Base-by-base conservation (phyloP, 352 stramenopile genomes). In the Peronosclerospora sorghi region DNA sequence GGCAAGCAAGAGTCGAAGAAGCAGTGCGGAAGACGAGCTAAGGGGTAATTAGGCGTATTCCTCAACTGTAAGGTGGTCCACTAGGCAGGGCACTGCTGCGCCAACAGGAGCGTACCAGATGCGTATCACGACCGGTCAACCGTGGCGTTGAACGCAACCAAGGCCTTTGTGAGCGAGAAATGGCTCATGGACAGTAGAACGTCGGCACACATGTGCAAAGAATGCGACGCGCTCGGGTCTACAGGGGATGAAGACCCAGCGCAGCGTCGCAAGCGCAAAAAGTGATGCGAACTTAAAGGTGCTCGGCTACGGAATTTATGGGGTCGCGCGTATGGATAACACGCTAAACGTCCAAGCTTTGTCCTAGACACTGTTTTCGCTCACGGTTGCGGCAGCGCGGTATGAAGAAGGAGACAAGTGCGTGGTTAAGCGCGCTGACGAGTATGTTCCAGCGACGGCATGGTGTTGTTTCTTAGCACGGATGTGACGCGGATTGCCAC, bases 301-400 rank as follows among this genome's bases (percentile, higher is more conserved):
- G 4, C n/a, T 26, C 6, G 21, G 21, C 6, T 26, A 26, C 6
- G 6, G 32, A 23, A 37, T 15, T 5, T 21, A 4, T 8, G 20
- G 14, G 32, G 13, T 37, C 15, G n/a, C 32, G 2, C 32, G 32
- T 13, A n/a, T 37, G 2, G 35, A 41, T 9, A 30, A 41, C 10
- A 30, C 35, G 8, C 35, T 41, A 5, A 18, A 41, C 12, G 35
- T 41, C 13, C 35, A 41, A 41, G n/a, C n/a, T n/a, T n/a, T n/a
- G n/a, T n/a, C n/a, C n/a, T n/a, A n/a, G 35, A 41, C 28, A 3
- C 14, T 41, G 20, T 29, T 41, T 18, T 41, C 1, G 12, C 35
- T 41, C 1, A 41, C 35, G 2, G 20, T 19, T 8, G 35, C 19
- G 10, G 20, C 19, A 17, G 12, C 20, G 35, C 15, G 20, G 21